A percentile compares a stretch with the other conserved stretches of the same genome.
Evolutionary conservation across 225 moss, liverwort and hornwort genomes (phyloP).

Genomic region (Thuidium tamariscinum): DNA sequence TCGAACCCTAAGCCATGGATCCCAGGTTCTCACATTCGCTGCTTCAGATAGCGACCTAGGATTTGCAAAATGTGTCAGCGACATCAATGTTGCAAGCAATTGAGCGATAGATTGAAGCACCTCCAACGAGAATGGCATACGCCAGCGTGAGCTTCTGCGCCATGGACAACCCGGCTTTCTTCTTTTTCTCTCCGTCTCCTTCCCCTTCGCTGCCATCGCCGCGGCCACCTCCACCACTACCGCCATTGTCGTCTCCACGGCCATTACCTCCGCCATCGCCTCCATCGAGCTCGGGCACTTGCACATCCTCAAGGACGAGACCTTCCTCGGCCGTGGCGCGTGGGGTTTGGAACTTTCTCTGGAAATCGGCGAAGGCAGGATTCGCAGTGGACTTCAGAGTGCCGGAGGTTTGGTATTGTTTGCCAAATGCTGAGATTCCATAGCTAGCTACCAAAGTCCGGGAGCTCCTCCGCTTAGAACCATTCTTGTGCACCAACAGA

Average conservation of each 20-base stretch:
- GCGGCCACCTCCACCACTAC: conserved; percentile 21
- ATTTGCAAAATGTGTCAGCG: neutral
- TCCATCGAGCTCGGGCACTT: conserved; percentile 37
- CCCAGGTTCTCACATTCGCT: neutral
- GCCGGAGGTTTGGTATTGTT: neutral
- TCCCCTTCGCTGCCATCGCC: conserved; percentile 9
- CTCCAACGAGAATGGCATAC: conserved; percentile 77
- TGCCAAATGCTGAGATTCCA: conserved; percentile 5
- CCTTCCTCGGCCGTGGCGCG: conserved; percentile 16
- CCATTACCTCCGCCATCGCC: conserved; percentile 27
- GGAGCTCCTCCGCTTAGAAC: neutral
- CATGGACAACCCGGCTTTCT: conserved; percentile 38
- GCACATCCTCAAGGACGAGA: conserved; percentile 3
- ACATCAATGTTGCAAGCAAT: neutral
- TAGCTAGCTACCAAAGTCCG: neutral
- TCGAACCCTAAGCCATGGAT: neutral
- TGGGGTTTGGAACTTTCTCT: neutral
- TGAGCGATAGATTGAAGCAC: conserved; percentile 7
- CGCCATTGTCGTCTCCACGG: conserved; percentile 42
- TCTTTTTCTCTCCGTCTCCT: conserved; percentile 24
- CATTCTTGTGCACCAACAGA: neutral
- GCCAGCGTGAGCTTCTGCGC: conserved; percentile 86
- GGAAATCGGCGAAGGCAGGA: neutral
- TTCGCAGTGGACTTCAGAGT: neutral
- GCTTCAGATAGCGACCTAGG: neutral